These are phyloP conservation scores for Viola pubescens DNA, from an alignment of 441 rosid species.

Conservation along the genomic window DNA sequence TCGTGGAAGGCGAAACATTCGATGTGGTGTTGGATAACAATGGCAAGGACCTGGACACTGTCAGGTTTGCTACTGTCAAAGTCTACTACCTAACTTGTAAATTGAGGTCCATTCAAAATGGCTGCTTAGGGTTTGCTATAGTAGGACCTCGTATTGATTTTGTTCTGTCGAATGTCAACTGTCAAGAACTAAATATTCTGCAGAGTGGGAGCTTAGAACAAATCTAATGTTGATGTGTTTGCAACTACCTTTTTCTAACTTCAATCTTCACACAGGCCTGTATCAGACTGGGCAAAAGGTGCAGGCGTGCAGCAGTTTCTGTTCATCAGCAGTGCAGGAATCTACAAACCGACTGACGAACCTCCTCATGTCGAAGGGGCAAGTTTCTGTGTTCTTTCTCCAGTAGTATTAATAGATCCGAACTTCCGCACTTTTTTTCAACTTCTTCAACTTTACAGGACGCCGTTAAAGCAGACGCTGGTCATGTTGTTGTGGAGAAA, in stretches of 20 bases:
- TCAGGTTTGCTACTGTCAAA: slow-evolving; percentile 36
- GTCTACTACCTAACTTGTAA: neutral
- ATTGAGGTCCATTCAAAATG: neutral
- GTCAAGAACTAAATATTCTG: neutral
- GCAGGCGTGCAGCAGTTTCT: slow-evolving; percentile 71
- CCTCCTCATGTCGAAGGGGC: slow-evolving; percentile 98
- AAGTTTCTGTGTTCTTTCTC: slow-evolving; percentile 2
- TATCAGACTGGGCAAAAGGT: slow-evolving; percentile 83
- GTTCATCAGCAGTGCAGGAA: slow-evolving; percentile 91
- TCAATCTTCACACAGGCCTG: slow-evolving; percentile 42
- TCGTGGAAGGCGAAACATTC: slow-evolving; percentile 50
- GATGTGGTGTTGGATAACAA: slow-evolving; percentile 90
- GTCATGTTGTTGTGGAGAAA: slow-evolving; percentile 78
- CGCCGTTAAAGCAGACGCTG: slow-evolving; percentile 65
- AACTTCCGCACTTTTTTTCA: neutral
- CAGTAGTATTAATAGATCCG: slow-evolving; percentile 1
- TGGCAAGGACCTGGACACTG: slow-evolving; percentile 79
- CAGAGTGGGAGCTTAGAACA: no score
- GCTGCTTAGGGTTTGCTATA: neutral
- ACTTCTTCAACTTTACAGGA: slow-evolving; percentile 40
- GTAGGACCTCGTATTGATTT: neutral
- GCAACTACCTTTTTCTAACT: neutral
- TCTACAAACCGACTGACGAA: slow-evolving; percentile 75
- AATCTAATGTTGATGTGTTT: neutral
- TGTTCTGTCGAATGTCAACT: neutral